These are phyloP conservation scores for Amylostereum areolatum DNA, from an alignment of 1,284 basidiomycete species.

Conservation along the genomic window DNA sequence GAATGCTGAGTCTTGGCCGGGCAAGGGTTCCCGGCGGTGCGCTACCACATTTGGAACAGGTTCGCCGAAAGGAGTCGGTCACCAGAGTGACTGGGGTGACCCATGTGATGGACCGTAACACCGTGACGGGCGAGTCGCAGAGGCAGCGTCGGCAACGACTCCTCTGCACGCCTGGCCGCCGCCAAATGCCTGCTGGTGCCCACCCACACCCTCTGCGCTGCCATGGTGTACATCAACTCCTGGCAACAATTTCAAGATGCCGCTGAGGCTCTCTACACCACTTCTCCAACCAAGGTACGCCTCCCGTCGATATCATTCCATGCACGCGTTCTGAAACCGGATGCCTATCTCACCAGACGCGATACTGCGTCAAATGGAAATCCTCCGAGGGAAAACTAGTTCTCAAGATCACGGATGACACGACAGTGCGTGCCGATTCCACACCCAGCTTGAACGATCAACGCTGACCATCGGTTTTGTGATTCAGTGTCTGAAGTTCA, in stretches of 20 bases:
- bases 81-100: too few relatives aligned
- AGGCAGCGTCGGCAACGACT: too few relatives aligned
- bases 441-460: neutral
- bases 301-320: conserved; percentile 1
- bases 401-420: conserved; percentile 87
- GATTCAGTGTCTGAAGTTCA: conserved; percentile 86
- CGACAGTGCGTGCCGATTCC: conserved; percentile 51
- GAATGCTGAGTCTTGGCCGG: too few relatives aligned
- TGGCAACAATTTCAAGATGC: conserved; percentile 86
- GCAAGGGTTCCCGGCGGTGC: too few relatives aligned
- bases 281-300: conserved; percentile 69
- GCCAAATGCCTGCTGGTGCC: too few relatives aligned
- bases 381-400: conserved; percentile 78
- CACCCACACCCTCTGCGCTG: neutral
- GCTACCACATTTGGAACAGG: too few relatives aligned
- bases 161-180: too few relatives aligned
- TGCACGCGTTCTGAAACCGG: conserved; percentile 1
- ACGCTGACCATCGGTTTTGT: neutral
- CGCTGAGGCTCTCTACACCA: conserved; percentile 74
- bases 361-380: conserved; percentile 87
- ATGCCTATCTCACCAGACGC: conserved; percentile 42
- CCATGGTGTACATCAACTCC: conserved; percentile 71
- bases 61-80: too few relatives aligned
- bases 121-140: too few relatives aligned
- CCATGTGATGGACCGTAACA: too few relatives aligned